A percentile compares a stretch with the other conserved stretches of the same genome.
phyloP scores from a whole-genome alignment of 140 eudicot genomes.

The Oenanthe javanica region DNA sequence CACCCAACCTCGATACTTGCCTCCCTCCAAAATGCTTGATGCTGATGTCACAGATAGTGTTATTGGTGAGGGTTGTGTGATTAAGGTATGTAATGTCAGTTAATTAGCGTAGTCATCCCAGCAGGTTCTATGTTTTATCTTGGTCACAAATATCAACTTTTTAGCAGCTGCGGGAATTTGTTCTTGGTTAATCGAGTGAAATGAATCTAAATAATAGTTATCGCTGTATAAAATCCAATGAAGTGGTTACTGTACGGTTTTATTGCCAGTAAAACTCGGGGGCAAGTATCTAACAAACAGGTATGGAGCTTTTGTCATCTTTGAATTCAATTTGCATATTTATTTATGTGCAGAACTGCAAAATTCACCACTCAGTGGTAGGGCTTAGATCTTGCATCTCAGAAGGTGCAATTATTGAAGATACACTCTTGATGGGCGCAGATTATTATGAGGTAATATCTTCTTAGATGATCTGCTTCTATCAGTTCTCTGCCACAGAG shows the following conservation, averaged over 20 bases:
- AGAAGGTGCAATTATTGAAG: slow-evolving; percentile 89
- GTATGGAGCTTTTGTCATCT: background rate
- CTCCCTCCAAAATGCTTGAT: slow-evolving; percentile 98
- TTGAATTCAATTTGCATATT: background rate
- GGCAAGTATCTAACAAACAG: background rate
- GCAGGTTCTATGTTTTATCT: background rate
- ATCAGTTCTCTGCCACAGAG: background rate
- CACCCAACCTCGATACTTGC: slow-evolving; percentile 94
- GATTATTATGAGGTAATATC: slow-evolving; percentile 84
- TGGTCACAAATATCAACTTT: background rate
- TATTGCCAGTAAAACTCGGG: background rate
- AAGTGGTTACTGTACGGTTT: background rate
- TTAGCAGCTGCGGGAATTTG: background rate
- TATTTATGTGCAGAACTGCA: slow-evolving; percentile 61
- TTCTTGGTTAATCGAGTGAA: background rate
- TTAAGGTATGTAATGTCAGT: slow-evolving; percentile 50
- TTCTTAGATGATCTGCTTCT: background rate
- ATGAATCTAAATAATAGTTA: background rate
- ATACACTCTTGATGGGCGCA: slow-evolving; percentile 89
- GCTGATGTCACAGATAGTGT: slow-evolving; percentile 94
- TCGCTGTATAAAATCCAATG: background rate
- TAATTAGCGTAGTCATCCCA: background rate
- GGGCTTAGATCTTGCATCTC: slow-evolving; percentile 98
- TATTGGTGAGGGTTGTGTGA: slow-evolving; percentile 91
- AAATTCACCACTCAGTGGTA: slow-evolving; percentile 91